phyloP scores from a whole-genome alignment of 2,329 filamentous ascomycete genomes.

The Sclerotinia borealis region DNA sequence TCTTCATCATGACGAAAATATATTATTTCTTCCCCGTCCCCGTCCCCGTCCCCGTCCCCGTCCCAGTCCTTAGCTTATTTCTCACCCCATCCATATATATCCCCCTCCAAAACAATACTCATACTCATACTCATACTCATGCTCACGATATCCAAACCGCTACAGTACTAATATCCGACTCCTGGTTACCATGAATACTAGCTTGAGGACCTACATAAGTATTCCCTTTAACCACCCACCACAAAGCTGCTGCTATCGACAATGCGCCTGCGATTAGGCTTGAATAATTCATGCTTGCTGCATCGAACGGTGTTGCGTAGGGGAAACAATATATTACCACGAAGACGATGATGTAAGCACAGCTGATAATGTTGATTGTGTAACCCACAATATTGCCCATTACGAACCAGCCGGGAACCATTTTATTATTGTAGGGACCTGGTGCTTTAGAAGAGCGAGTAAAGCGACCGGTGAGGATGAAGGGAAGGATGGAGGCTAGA shows the following conservation, averaged over 20 bases:
- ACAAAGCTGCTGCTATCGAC: constrained; percentile 35
- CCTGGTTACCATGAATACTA: not conserved
- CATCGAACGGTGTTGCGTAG: constrained; percentile 39
- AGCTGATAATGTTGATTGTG: constrained; percentile 44
- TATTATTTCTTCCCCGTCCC: too few relatives aligned
- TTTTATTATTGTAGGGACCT: constrained; percentile 27
- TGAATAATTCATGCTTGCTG: constrained; percentile 48
- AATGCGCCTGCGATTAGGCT: constrained; percentile 41
- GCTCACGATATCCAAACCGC: too few relatives aligned
- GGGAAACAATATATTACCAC: constrained; percentile 60
- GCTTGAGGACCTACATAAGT: constrained; percentile 26
- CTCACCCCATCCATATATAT: too few relatives aligned
- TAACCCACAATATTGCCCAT: constrained; percentile 46
- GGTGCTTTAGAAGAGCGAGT: constrained; percentile 5
- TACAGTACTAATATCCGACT: too few relatives aligned
- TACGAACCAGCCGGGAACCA: constrained; percentile 53
- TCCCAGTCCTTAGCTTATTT: too few relatives aligned
- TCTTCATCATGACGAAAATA: too few relatives aligned
- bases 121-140: too few relatives aligned
- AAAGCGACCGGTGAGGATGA: constrained; percentile 41
- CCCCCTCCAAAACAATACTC: not conserved
- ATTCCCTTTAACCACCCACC: constrained; percentile 36
- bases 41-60: too few relatives aligned
- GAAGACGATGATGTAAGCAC: constrained; percentile 54
- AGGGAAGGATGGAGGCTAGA: constrained; percentile 55